Percentiles rank a stretch among this genome's conserved stretches.
Conservation (phyloP, 805 yeast genomes). For the Candida xyloterini region DNA sequence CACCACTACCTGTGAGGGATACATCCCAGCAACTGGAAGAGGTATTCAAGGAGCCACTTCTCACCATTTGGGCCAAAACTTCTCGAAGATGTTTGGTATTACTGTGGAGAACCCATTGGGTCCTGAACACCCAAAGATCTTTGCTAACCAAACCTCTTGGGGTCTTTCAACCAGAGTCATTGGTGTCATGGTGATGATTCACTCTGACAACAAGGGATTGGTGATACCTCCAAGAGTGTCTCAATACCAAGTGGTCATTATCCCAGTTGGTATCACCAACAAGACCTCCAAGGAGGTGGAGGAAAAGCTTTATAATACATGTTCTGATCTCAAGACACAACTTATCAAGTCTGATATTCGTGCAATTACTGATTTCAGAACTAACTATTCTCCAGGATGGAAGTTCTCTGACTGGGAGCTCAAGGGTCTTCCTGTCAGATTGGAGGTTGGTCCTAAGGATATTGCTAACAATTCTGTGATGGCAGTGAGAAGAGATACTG, state of each 20-base stretch:
- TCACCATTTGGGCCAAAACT: slow-evolving; percentile 96
- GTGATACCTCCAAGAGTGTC: slow-evolving; percentile 98
- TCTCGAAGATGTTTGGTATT: slow-evolving; percentile 97
- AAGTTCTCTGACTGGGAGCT: slow-evolving; percentile 96
- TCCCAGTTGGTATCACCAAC: slow-evolving; percentile 92
- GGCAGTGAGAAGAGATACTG: slow-evolving; percentile 91
- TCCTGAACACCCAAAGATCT: slow-evolving; percentile 75
- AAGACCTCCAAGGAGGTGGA: slow-evolving; percentile 79
- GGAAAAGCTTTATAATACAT: slow-evolving; percentile 64
- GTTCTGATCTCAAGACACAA: slow-evolving; percentile 62
- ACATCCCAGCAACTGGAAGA: slow-evolving; percentile 97
- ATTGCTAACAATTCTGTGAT: slow-evolving; percentile 72
- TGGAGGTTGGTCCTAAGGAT: slow-evolving; percentile 97
- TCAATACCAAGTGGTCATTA: slow-evolving; percentile 83
- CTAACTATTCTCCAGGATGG: slow-evolving; percentile 97
- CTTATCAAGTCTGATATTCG: slow-evolving; percentile 65
- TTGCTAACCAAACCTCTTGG: slow-evolving; percentile 98
- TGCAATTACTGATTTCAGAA: slow-evolving; percentile 84
- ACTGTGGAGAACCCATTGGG: slow-evolving; percentile 95
- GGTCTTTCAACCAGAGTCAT: slow-evolving; percentile 97
- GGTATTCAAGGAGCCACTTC: slow-evolving; percentile 99
- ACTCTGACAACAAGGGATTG: slow-evolving; percentile 96
- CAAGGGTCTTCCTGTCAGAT: slow-evolving; percentile 90
- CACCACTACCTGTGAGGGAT: slow-evolving; percentile 96
- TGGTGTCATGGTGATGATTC: slow-evolving; percentile 99